phyloP scores from a whole-genome alignment of 768 basidiomycete species.

The Pulveroboletus sp. region DNA sequence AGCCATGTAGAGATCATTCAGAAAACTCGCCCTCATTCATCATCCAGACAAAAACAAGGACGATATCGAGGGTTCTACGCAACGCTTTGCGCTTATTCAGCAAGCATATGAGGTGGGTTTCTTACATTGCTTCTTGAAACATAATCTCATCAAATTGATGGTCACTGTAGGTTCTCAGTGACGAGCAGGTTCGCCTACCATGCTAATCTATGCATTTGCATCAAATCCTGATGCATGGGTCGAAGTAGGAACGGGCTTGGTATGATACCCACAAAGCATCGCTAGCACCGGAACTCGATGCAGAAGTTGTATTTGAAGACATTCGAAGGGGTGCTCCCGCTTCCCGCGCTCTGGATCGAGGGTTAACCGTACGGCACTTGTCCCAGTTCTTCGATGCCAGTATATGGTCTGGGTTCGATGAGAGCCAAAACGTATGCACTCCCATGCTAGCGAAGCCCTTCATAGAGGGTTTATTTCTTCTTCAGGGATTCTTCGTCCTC shows the following conservation, averaged over 20 bases:
- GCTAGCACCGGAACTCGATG: slow-evolving; percentile 77
- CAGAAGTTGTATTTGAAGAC: slow-evolving; percentile 81
- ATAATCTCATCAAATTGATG: neutral
- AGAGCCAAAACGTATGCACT: slow-evolving; percentile 54
- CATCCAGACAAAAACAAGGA: slow-evolving; percentile 88
- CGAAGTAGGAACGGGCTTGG: slow-evolving; percentile 92
- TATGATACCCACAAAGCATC: slow-evolving; percentile 92
- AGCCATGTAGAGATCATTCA: slow-evolving; percentile 66
- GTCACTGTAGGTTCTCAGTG: slow-evolving; percentile 76
- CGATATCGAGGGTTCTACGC: slow-evolving; percentile 82
- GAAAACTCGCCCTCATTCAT: slow-evolving; percentile 79
- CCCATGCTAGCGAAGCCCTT: neutral
- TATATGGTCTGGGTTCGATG: slow-evolving; percentile 64
- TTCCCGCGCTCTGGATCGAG: slow-evolving; percentile 59
- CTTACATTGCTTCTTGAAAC: too few relatives aligned
- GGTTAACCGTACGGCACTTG: slow-evolving; percentile 78
- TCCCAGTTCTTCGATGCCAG: slow-evolving; percentile 79
- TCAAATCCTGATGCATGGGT: slow-evolving; percentile 12
- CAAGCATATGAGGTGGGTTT: slow-evolving; percentile 88
- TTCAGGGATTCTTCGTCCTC: slow-evolving; percentile 84
- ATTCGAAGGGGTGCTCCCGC: slow-evolving; percentile 67
- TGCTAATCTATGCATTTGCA: neutral
- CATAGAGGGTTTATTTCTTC: neutral
- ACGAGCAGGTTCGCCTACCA: slow-evolving; percentile 74
- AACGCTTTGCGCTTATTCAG: slow-evolving; percentile 84